phyloP scores from a whole-genome alignment of 345 rosid genomes.

The Arabis hirsuta region DNA sequence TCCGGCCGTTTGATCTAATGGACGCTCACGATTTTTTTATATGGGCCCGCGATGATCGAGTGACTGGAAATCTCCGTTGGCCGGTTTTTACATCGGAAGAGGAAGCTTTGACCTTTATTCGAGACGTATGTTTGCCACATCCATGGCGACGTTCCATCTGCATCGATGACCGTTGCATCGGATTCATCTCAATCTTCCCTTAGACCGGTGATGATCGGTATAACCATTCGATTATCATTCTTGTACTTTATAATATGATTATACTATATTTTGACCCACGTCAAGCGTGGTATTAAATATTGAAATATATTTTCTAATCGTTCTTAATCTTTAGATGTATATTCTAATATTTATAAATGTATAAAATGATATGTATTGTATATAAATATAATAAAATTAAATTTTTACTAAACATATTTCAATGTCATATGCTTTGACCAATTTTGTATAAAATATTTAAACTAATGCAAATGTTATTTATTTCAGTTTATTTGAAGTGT shows the following conservation, averaged over 20 bases:
- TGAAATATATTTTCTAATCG: too few relatives aligned
- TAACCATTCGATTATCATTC: background rate
- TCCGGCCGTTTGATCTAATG: slow-evolving; percentile 46
- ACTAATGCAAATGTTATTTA: too few relatives aligned
- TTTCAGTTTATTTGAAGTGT: too few relatives aligned
- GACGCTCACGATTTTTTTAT: slow-evolving; percentile 51
- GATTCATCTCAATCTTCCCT: slow-evolving; percentile 49
- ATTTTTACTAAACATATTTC: too few relatives aligned
- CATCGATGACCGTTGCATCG: slow-evolving; percentile 48
- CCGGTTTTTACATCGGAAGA: slow-evolving; percentile 45
- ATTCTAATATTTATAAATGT: too few relatives aligned
- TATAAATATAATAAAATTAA: too few relatives aligned
- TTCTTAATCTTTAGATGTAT: too few relatives aligned
- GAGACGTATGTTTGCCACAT: slow-evolving; percentile 51
- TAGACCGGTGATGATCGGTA: slow-evolving; percentile 41
- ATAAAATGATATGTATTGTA: too few relatives aligned
- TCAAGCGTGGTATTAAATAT: too few relatives aligned
- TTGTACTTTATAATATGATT: background rate
- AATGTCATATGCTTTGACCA: too few relatives aligned
- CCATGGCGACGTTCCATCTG: slow-evolving; percentile 61
- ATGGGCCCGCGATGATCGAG: slow-evolving; percentile 51
- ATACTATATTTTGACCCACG: too few relatives aligned
- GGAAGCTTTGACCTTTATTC: slow-evolving; percentile 47
- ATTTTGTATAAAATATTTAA: too few relatives aligned
- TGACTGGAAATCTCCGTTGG: slow-evolving; percentile 46